A percentile compares a stretch with the other conserved stretches of the same genome.
Conservation (phyloP, 2,329 filamentous ascomycete species). For the Basipetospora chlamydospora region DNA sequence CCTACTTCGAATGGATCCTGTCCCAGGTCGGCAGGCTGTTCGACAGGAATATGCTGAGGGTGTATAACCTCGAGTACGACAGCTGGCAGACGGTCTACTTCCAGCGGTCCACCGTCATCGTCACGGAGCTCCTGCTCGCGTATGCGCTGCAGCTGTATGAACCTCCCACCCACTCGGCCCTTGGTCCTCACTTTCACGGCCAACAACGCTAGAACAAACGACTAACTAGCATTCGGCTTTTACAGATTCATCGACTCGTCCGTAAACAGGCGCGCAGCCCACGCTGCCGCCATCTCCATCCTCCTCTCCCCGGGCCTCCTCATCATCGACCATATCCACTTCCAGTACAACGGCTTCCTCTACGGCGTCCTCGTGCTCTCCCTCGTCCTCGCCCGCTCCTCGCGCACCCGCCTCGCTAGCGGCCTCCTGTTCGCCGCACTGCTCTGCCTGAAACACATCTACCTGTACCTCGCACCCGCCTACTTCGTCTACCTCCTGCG, state of each 20-base stretch:
- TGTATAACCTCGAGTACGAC: constrained; percentile 71
- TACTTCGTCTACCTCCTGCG: constrained; percentile 92
- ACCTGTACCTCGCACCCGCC: constrained; percentile 87
- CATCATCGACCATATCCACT: constrained; percentile 97
- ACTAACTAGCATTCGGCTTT: too few relatives aligned
- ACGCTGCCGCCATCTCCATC: constrained; percentile 78
- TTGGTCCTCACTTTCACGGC: too few relatives aligned
- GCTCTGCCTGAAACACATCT: constrained; percentile 94
- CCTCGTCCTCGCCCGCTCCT: constrained; percentile 64
- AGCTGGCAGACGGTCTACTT: constrained; percentile 94
- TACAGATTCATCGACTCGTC: constrained; percentile 61
- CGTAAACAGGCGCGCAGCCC: constrained; percentile 56
- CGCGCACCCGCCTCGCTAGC: constrained; percentile 60
- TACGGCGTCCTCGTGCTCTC: constrained; percentile 85
- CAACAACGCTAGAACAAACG: too few relatives aligned
- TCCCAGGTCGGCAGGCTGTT: constrained; percentile 64
- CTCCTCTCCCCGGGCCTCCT: constrained; percentile 83
- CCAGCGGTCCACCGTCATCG: constrained; percentile 75
- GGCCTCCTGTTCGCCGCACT: constrained; percentile 73
- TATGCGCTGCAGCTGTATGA: constrained; percentile 62
- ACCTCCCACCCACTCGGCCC: background rate
- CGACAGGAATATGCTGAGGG: constrained; percentile 68
- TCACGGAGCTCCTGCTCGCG: constrained; percentile 70
- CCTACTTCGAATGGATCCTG: constrained; percentile 87
- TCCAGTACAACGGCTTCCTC: constrained; percentile 97